Conservation (phyloP, 1,284 basidiomycete genomes). For the Abortiporus biennis region DNA sequence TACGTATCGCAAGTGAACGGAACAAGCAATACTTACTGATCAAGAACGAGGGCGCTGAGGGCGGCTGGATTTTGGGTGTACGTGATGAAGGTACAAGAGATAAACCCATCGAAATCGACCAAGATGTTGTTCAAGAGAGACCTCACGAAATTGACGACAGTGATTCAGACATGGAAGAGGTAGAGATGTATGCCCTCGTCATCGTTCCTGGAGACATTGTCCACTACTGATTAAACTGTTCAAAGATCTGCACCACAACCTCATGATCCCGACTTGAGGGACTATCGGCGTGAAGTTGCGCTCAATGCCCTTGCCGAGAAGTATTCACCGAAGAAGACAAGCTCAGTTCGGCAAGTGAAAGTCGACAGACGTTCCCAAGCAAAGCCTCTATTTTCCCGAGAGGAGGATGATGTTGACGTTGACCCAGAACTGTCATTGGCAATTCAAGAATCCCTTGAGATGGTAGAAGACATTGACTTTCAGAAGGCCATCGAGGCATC, state of each 20-base stretch:
- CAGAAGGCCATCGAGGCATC: constrained; percentile 27
- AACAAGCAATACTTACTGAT: constrained; percentile 93
- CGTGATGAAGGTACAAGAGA: constrained; percentile 71
- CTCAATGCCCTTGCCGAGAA: constrained; percentile 59
- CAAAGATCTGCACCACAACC: constrained; percentile 20
- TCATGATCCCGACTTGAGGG: constrained; percentile 61
- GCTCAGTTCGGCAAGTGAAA: constrained; percentile 25
- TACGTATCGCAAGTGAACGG: constrained; percentile 90
- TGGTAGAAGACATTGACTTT: constrained; percentile 27
- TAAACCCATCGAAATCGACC: constrained; percentile 86
- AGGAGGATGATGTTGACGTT: constrained; percentile 38
- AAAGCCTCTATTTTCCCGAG: constrained; percentile 50
- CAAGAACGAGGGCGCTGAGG: constrained; percentile 80
- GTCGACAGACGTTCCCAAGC: constrained; percentile 20
- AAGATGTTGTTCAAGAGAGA: constrained; percentile 27
- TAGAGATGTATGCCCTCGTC: constrained; percentile 65
- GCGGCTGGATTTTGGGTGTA: constrained; percentile 93
- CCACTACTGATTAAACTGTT: constrained; percentile 12
- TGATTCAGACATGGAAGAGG: constrained; percentile 74
- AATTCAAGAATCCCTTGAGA: constrained; percentile 51
- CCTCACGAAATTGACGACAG: constrained; percentile 32
- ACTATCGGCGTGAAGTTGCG: constrained; percentile 61
- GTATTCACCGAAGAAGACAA: constrained; percentile 38
- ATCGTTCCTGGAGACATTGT: constrained; percentile 1
- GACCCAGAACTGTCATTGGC: constrained; percentile 50